phyloP scores from a whole-genome alignment of 148 eudicot species.

The Diospyros lotus region DNA sequence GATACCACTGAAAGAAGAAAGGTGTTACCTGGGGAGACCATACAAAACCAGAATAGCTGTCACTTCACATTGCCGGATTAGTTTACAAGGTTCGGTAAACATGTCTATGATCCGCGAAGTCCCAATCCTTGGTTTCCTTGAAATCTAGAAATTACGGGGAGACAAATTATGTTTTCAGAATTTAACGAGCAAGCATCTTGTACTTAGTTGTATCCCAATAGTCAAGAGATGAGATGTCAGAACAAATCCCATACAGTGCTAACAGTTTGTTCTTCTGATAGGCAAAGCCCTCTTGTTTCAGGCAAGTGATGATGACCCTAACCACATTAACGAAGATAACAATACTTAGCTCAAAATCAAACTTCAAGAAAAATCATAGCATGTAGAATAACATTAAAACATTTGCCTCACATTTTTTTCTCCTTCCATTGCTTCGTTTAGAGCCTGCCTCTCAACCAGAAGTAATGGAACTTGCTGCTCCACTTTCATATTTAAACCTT shows the following conservation, averaged over 20 bases:
- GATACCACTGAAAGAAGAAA: neutral
- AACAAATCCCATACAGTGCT: constrained; percentile 55
- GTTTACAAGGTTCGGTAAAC: constrained; percentile 77
- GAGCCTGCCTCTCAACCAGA: constrained; percentile 94
- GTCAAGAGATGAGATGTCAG: neutral
- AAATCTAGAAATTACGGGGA: constrained; percentile 39
- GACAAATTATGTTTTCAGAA: neutral
- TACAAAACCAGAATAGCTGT: constrained; percentile 85
- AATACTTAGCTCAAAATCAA: neutral
- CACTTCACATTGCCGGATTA: constrained; percentile 78
- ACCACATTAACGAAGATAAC: constrained; percentile 8
- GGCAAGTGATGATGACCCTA: constrained; percentile 98
- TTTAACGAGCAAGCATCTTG: neutral
- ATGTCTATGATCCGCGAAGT: constrained; percentile 62
- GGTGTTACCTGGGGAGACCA: constrained; percentile 86
- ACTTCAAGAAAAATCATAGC: neutral
- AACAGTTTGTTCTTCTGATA: constrained; percentile 95
- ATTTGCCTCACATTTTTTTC: constrained; percentile 64
- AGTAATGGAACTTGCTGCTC: constrained; percentile 88
- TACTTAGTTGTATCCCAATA: neutral
- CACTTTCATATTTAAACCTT: constrained; percentile 90
- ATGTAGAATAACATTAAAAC: neutral
- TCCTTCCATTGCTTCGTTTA: constrained; percentile 99
- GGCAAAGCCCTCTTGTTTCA: constrained; percentile 98
- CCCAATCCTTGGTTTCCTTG: constrained; percentile 68